These are phyloP conservation scores for Zygotorulaspora florentina DNA, from an alignment of 805 yeast genomes.

Conservation along the genomic window DNA sequence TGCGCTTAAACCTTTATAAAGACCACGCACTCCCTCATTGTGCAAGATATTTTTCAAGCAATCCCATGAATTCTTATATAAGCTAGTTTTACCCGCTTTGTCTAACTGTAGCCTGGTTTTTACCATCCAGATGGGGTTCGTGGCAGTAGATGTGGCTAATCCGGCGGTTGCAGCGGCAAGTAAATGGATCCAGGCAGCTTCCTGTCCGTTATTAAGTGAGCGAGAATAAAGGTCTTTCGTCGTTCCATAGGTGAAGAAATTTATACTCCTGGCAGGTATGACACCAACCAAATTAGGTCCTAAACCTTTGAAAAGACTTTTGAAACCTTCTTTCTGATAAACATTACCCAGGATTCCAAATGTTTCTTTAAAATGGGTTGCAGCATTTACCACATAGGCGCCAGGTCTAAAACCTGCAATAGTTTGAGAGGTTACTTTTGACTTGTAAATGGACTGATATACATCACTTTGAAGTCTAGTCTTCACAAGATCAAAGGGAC, in stretches of 20 bases:
- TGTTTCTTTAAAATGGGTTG: slow-evolving; percentile 79
- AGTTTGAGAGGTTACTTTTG: slow-evolving; percentile 17
- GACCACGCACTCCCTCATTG: slow-evolving; percentile 73
- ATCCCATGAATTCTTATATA: slow-evolving; percentile 81
- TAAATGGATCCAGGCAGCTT: slow-evolving; percentile 81
- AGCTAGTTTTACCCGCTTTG: slow-evolving; percentile 53
- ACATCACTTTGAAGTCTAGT: slow-evolving; percentile 91
- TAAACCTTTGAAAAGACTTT: slow-evolving; percentile 87
- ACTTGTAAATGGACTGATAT: slow-evolving; percentile 52
- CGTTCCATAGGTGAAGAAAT: slow-evolving; percentile 95
- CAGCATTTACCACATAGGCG: slow-evolving; percentile 44
- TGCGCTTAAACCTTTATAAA: slow-evolving; percentile 90
- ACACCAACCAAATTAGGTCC: slow-evolving; percentile 98
- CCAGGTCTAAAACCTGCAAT: not conserved
- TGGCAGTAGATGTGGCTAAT: slow-evolving; percentile 87
- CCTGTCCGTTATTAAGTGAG: slow-evolving; percentile 66
- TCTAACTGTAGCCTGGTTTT: slow-evolving; percentile 94
- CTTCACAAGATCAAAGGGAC: slow-evolving; percentile 95
- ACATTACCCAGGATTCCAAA: slow-evolving; percentile 64
- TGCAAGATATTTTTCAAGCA: slow-evolving; percentile 66
- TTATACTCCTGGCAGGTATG: slow-evolving; percentile 95
- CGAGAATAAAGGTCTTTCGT: slow-evolving; percentile 71
- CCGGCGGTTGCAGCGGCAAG: slow-evolving; percentile 90
- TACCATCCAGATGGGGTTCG: slow-evolving; percentile 96
- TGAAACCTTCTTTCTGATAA: slow-evolving; percentile 70